Base-by-base conservation (phyloP, 805 yeast genomes). In the Yarrowia sp. region DNA sequence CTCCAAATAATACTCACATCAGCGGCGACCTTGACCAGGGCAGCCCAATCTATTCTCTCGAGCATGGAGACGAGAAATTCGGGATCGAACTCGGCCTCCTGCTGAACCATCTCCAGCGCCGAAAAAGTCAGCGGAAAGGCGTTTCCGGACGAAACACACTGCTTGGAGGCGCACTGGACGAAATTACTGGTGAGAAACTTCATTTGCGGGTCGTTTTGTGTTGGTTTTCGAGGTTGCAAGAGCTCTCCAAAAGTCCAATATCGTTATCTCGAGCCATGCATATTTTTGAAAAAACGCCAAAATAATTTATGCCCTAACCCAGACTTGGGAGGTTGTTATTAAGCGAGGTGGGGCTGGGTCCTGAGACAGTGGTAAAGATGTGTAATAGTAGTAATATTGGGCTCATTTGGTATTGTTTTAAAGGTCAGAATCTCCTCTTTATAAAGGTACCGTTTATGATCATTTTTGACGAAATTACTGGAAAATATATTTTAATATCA, bases 131-230 rank as follows among this genome's bases (percentile, higher is more conserved):
- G 81, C 1, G 99, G 99, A 73, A 92, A 95, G 19, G 96, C 85
- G 6, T 85, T 84, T 14, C 83, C 82, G 6, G 93, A 82, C 14
- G 85, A 78, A 49, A 87, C 91, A 73, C 99, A 95, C 1, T 85
- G 71, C 72, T 88, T 87, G 67, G 91, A 89, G 0, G 98, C 92
- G 77, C 99, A 95, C 74, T 88, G 91, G 67, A 95, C 96, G 76
- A 95, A 95, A 76, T 95, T 95, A 12, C 98, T 90, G n/a, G 99
- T 93, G 28, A 95, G 79, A 71, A 93, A 85, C 78, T 95, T 93
- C 99, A 93, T 40, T 43, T 30, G 12, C 19, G 14, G 16, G 17
- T 14, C 14, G 28, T 9, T 32, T 4, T 49, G 30, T 19, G 36
- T 48, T n/a, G 40, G 51, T 26, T 26, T 16, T n/a, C 19, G 49